Evolutionary conservation across 208 protist species (phyloP).

Genomic region (Leishmania amazonensis): DNA sequence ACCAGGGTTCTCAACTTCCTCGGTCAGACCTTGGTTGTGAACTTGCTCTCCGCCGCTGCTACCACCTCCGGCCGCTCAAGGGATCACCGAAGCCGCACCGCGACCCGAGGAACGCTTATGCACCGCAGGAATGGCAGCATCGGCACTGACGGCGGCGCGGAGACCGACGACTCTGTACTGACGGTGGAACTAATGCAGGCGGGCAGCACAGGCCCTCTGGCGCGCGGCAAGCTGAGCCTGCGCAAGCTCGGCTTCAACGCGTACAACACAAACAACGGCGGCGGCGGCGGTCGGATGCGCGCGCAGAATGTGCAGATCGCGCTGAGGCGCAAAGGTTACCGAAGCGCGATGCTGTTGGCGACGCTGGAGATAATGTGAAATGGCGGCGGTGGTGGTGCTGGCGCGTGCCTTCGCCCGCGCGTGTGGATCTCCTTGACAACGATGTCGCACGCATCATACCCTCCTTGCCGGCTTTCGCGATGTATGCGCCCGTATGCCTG

Average conservation of each 20-base stretch:
- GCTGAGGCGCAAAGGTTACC: slow-evolving; percentile 28
- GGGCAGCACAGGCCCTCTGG: slow-evolving; percentile 11
- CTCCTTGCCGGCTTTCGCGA: background rate
- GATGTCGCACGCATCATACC: background rate
- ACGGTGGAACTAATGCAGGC: slow-evolving; percentile 25
- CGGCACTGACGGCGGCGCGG: slow-evolving; percentile 1
- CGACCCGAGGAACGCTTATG: background rate
- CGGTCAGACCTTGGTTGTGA: slow-evolving; percentile 15
- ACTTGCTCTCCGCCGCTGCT: background rate
- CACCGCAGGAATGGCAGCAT: background rate
- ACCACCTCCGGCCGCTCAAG: background rate
- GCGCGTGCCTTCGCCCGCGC: background rate
- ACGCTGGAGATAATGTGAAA: slow-evolving; percentile 15
- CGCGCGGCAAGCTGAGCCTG: slow-evolving; percentile 15
- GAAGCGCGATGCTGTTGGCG: slow-evolving; percentile 18
- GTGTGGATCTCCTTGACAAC: background rate
- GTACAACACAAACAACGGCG: background rate
- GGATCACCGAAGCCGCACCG: background rate
- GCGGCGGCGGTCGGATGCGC: slow-evolving; percentile 4
- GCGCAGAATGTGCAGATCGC: slow-evolving; percentile 18
- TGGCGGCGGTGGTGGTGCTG: background rate
- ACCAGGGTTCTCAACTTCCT: slow-evolving; percentile 25
- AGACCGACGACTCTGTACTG: slow-evolving; percentile 5
- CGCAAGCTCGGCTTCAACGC: slow-evolving; percentile 1
- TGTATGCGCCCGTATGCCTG: background rate